Base-by-base conservation (phyloP, 345 rosid species). In the Limnanthes douglasii region DNA sequence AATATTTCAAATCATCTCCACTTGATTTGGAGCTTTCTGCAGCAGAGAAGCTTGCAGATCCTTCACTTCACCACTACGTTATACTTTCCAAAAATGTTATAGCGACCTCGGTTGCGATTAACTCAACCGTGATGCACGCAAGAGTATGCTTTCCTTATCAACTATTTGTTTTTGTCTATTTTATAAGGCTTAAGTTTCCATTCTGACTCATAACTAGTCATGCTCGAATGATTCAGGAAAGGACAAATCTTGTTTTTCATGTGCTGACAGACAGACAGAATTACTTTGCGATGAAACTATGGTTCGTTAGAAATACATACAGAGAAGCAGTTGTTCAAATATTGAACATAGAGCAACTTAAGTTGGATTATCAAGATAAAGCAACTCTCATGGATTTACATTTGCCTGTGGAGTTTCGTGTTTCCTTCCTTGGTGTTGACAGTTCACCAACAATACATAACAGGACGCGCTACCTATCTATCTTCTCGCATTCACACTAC, bases 71-170 rank as follows among this genome's bases (percentile, higher is more conserved):
- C 50, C 99, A 92, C 50, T 61, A 62, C 40, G 80, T 75, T 28
- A 57, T 92, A 37, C 75, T 92, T 54, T 80, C 99, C 13, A 66
- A 65, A 18, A 92, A 81, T 54, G 57, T 92, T 34, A 69, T 85
- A 39, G 99, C 99, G 11, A 65, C 85, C 6, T 81, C 96, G 0
- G 99, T 92, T 48, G 93, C 69, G 39, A 70, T 90, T 54, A 85
- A 79, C 64, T 85, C 99, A 37, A 79, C 82, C 14, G 75, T 66
- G 45, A 35, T 61, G 64, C 66, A 78, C 38, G 72, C 99, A 39
- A 54, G 60, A 12, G 96, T 84, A 75, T 3, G 70, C 26, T 38
- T 30, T 27, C 7, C 22, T 31, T 31, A 36, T 42, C 41, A 42
- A 11, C 29, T 18, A 15, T 43, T 32, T 7, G 40, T 22, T 30